Evolutionary conservation across 2,329 filamentous ascomycete species (phyloP).

Genomic region (Diaporthe ilicicola): DNA sequence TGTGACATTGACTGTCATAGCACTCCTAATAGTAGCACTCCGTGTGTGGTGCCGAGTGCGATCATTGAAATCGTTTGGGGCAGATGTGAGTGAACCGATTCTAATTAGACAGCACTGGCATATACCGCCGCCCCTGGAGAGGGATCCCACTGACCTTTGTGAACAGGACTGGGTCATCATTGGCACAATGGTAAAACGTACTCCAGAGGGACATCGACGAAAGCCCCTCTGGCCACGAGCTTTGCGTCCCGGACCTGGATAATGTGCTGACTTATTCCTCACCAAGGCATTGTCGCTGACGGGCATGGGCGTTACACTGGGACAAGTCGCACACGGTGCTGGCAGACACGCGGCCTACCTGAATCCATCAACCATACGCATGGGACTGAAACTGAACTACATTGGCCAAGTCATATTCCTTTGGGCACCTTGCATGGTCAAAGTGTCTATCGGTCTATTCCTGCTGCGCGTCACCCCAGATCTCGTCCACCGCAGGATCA

Average conservation of each 20-base stretch:
- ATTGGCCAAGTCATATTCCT: background rate
- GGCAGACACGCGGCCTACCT: background rate
- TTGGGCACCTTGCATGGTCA: background rate
- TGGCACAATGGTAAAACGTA: background rate
- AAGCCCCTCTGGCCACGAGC: no score
- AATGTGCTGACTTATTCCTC: background rate
- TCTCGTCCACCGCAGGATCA: background rate
- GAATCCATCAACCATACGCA: background rate
- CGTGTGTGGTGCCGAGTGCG: background rate
- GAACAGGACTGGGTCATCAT: background rate
- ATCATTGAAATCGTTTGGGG: background rate
- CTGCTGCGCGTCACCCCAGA: background rate
- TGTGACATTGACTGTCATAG: background rate
- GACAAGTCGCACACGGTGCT: background rate
- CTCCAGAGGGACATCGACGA: no score
- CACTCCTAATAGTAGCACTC: background rate
- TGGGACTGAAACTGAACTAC: background rate
- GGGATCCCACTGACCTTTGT: background rate
- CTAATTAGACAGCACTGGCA: no score
- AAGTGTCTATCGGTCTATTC: background rate
- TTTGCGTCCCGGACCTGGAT: no score
- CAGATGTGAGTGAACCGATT: background rate
- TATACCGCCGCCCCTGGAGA: background rate
- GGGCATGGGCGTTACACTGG: background rate
- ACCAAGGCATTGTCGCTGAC: background rate